These are phyloP conservation scores for Talaromyces sp. DNA, from an alignment of 2,329 filamentous ascomycete species.

Conservation along the genomic window DNA sequence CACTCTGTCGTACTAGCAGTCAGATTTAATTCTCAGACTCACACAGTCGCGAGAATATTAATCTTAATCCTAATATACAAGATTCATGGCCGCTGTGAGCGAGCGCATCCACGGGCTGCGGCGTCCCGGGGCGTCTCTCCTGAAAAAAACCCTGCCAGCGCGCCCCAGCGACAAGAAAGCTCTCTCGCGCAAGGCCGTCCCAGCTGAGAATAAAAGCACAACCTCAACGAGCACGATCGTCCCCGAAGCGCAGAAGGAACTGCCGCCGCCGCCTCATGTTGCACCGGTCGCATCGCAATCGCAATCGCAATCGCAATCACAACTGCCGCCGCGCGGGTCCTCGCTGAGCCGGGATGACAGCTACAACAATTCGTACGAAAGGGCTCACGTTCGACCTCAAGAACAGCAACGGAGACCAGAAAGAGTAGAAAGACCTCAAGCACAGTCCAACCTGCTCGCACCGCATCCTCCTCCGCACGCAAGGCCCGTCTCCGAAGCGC, in stretches of 20 bases:
- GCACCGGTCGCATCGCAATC: background rate
- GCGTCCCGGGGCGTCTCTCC: slow-evolving; percentile 10
- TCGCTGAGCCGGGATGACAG: background rate
- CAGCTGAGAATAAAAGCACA: background rate
- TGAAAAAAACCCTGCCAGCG: slow-evolving; percentile 7
- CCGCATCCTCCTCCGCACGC: background rate
- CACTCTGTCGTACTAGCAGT: too few species aligned
- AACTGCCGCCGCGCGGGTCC: background rate
- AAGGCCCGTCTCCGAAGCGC: slow-evolving; percentile 16
- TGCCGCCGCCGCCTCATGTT: background rate
- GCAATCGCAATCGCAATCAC: background rate
- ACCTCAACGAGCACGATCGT: background rate
- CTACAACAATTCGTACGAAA: background rate
- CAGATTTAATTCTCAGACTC: background rate
- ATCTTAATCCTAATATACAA: too few species aligned
- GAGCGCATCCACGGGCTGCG: slow-evolving; percentile 12
- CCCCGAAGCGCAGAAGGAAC: background rate
- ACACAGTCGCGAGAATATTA: too few species aligned
- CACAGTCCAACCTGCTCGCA: background rate
- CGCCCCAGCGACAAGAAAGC: slow-evolving; percentile 7
- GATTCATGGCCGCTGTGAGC: slow-evolving; percentile 8
- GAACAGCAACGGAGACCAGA: background rate
- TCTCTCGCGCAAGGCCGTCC: slow-evolving; percentile 7
- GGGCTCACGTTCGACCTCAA: background rate
- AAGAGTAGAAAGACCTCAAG: background rate